Percentiles rank a stretch among this genome's conserved stretches.
Evolutionary conservation across 108 stramenopile genomes (phyloP).

Genomic region (Aurantiochytrium sp.): DNA sequence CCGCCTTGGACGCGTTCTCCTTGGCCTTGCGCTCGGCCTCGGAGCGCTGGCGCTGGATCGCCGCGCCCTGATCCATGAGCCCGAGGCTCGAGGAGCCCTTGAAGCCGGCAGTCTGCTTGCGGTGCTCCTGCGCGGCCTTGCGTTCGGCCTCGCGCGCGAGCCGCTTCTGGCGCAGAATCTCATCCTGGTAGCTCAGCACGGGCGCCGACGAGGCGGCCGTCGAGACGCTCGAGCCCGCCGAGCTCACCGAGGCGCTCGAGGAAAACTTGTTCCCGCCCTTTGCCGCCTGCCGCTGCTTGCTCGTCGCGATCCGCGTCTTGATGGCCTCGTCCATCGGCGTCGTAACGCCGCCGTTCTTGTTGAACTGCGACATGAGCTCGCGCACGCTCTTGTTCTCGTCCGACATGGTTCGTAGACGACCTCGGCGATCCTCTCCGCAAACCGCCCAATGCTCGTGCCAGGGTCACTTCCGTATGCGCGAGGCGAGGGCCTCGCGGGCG

Average conservation of each 20-base stretch:
- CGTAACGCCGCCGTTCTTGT: neutral
- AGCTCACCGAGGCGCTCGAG: neutral
- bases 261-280: neutral
- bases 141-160: neutral
- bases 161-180: neutral
- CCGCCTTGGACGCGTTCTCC: neutral
- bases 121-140: neutral
- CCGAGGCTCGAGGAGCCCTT: neutral
- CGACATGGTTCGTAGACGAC: too few relatives aligned
- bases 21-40: constrained; percentile 9
- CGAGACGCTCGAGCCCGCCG: neutral
- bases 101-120: neutral
- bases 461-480: too few relatives aligned
- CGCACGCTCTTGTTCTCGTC: neutral
- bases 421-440: too few relatives aligned
- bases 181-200: neutral
- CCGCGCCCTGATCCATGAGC: neutral
- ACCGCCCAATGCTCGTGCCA: too few relatives aligned
- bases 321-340: neutral
- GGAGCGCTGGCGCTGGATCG: neutral
- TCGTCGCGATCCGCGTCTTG: neutral
- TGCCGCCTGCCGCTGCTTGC: too few relatives aligned
- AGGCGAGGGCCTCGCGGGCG: too few relatives aligned
- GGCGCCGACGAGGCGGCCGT: neutral
- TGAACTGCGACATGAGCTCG: neutral